A percentile compares a stretch with the other conserved stretches of the same genome.
phyloP scores from a whole-genome alignment of 108 stramenopile genomes.

The Schizochytrium sp. region DNA sequence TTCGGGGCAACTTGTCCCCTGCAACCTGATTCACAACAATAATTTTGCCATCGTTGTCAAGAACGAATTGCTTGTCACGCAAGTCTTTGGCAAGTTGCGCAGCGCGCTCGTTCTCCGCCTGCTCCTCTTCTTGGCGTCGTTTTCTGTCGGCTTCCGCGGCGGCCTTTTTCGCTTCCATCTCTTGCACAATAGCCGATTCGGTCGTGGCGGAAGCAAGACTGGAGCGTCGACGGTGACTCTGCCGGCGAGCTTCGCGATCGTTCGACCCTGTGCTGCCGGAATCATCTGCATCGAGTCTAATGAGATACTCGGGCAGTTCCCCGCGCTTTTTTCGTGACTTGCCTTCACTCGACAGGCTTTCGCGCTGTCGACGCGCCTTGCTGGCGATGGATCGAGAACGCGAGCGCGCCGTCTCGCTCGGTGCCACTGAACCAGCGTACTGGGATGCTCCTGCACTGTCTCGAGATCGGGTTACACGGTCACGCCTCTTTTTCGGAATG shows the following conservation, averaged over 20 bases:
- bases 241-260: background rate
- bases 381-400: background rate
- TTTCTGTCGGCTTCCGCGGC: background rate
- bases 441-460: background rate
- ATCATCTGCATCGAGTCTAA: background rate
- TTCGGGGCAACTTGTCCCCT: background rate
- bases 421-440: background rate
- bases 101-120: background rate
- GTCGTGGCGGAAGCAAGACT: background rate
- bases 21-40: background rate
- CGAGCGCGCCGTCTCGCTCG: slow-evolving; percentile 1
- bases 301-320: background rate
- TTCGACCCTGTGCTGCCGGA: background rate
- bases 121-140: background rate
- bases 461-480: background rate
- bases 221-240: background rate
- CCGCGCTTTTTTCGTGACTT: background rate
- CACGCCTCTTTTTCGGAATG: background rate
- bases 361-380: background rate
- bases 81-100: background rate
- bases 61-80: background rate
- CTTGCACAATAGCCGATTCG: background rate
- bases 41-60: background rate
- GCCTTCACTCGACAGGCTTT: background rate
- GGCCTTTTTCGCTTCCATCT: background rate